Percentiles rank a stretch among this genome's conserved stretches.
phyloP scores from a whole-genome alignment of 148 eudicot genomes.

The Limonium bicolor region DNA sequence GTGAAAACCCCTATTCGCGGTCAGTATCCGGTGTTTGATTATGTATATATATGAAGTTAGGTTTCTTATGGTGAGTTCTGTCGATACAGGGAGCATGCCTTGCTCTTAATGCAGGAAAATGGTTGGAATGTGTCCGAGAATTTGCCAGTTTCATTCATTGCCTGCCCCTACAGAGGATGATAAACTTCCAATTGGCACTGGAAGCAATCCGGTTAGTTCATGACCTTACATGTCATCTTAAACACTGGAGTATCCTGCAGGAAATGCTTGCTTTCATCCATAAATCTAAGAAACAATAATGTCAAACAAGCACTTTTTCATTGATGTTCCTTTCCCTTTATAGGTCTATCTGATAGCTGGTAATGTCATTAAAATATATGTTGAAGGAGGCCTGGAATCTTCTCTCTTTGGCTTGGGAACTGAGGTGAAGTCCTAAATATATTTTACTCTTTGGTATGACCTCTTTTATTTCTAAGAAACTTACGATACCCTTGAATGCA shows the following conservation, averaged over 20 bases:
- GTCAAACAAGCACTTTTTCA: too few relatives aligned
- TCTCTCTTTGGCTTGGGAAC: constrained; percentile 73
- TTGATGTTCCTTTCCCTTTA: background rate
- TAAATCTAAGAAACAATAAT: too few relatives aligned
- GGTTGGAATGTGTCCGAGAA: constrained; percentile 49
- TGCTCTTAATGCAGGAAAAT: constrained; percentile 65
- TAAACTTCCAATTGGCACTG: constrained; percentile 88
- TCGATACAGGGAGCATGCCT: constrained; percentile 87
- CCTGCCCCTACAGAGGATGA: constrained; percentile 62
- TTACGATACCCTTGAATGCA: constrained; percentile 12
- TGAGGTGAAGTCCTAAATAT: constrained; percentile 36
- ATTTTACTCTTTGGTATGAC: background rate
- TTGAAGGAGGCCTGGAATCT: constrained; percentile 80
- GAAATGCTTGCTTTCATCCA: too few relatives aligned
- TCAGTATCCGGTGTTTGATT: too few relatives aligned
- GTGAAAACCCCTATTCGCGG: too few relatives aligned
- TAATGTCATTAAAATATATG: constrained; percentile 64
- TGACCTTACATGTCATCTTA: too few relatives aligned
- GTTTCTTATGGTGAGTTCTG: too few relatives aligned
- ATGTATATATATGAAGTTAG: too few relatives aligned
- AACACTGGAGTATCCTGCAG: background rate
- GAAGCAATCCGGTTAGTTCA: constrained; percentile 95
- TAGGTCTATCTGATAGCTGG: constrained; percentile 79
- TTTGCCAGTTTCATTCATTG: constrained; percentile 50
- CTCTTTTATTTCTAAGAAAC: background rate